phyloP scores from a whole-genome alignment of 2,329 filamentous ascomycete genomes.

The Drechslerella dactyloides region DNA sequence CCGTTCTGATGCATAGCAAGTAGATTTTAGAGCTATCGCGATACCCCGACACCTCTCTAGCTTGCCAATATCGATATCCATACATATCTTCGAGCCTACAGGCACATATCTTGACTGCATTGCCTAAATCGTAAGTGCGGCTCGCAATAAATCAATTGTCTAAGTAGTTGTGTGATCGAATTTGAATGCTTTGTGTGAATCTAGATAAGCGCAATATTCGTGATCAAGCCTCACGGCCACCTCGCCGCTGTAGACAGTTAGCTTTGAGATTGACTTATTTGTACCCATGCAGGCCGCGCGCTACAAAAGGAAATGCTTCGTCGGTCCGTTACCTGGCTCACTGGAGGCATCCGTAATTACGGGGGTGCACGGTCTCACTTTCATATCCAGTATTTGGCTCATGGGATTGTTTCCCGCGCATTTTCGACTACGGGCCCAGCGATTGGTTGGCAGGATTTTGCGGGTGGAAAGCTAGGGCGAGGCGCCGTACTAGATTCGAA shows the following conservation, averaged over 20 bases:
- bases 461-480: slow-evolving; percentile 12
- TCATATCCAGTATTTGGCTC: slow-evolving; percentile 11
- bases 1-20: neutral
- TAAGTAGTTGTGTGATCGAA: slow-evolving; percentile 5
- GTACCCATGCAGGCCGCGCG: slow-evolving; percentile 8
- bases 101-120: slow-evolving; percentile 1
- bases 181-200: neutral
- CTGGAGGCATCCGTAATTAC: neutral
- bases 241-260: neutral
- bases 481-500: slow-evolving; percentile 5
- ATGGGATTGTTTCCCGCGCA: slow-evolving; percentile 5
- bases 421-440: slow-evolving; percentile 12
- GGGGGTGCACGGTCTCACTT: neutral
- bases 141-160: slow-evolving; percentile 9
- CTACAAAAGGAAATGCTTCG: slow-evolving; percentile 13
- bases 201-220: neutral
- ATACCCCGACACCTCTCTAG: slow-evolving; percentile 7
- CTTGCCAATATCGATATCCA: slow-evolving; percentile 6
- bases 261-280: slow-evolving; percentile 5
- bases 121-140: slow-evolving; percentile 6
- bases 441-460: slow-evolving; percentile 15
- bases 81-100: slow-evolving; percentile 6
- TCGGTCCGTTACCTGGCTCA: slow-evolving; percentile 1
- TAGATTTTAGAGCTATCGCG: neutral
- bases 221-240: neutral